phyloP scores from a whole-genome alignment of 495 filamentous ascomycete genomes.

The Hyphodiscus hymeniophilus region DNA sequence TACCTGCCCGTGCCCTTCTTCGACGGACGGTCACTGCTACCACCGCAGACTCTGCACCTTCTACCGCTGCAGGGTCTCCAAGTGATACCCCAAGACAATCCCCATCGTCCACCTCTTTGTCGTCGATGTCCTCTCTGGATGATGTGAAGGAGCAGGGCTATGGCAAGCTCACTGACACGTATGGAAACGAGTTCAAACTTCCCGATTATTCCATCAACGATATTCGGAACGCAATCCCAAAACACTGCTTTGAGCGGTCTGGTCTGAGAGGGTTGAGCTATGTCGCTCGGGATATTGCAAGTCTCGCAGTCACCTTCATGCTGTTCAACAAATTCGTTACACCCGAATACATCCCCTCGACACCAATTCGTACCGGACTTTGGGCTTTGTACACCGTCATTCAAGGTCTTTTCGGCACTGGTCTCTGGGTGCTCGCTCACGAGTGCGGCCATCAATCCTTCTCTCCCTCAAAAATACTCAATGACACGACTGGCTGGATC shows the following conservation, averaged over 20 bases:
- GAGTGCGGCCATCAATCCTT: conserved; percentile 87
- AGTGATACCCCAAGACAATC: conserved; percentile 64
- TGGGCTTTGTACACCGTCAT: conserved; percentile 65
- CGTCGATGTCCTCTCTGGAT: conserved; percentile 68
- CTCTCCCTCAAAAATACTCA: conserved; percentile 69
- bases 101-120: conserved; percentile 82
- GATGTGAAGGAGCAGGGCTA: conserved; percentile 28
- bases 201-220: conserved; percentile 76
- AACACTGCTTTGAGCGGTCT: conserved; percentile 73
- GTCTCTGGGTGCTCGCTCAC: conserved; percentile 78
- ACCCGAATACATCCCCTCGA: conserved; percentile 50
- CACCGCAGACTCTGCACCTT: conserved; percentile 44
- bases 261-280: conserved; percentile 52
- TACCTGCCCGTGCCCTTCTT: conserved; percentile 46
- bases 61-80: conserved; percentile 56
- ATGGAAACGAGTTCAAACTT: conserved; percentile 66
- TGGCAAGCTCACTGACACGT: conserved; percentile 59
- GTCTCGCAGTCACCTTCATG: conserved; percentile 56
- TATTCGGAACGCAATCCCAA: conserved; percentile 73
- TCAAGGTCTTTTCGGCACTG: conserved; percentile 72
- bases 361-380: conserved; percentile 44
- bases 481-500: conserved; percentile 80
- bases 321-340: conserved; percentile 56
- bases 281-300: conserved; percentile 60
- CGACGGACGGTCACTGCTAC: conserved; percentile 41